Percentiles rank a stretch among this genome's conserved stretches.
Evolutionary conservation across 495 filamentous ascomycete genomes (phyloP).

Genomic region (Lasiosphaeris hirsuta): DNA sequence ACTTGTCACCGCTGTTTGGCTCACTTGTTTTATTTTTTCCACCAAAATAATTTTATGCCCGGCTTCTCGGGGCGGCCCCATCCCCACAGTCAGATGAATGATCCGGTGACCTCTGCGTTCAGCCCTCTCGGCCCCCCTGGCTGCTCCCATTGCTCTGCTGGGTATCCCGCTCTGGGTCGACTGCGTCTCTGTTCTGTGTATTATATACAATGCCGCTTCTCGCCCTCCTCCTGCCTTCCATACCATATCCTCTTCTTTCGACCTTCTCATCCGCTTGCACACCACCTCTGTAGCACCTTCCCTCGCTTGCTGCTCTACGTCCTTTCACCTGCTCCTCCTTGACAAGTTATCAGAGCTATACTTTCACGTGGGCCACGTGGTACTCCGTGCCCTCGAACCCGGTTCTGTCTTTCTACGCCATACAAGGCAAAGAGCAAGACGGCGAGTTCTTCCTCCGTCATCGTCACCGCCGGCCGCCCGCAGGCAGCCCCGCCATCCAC

Average conservation of each 20-base stretch:
- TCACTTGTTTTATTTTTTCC: conserved; percentile 18
- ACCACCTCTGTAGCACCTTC: not conserved
- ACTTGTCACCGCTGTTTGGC: conserved; percentile 36
- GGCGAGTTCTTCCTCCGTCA: not conserved
- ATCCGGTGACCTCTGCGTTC: conserved; percentile 35
- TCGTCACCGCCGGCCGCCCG: not conserved
- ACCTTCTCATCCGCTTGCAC: not conserved
- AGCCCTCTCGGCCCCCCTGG: conserved; percentile 29
- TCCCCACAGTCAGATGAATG: conserved; percentile 38
- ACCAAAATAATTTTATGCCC: conserved; percentile 24
- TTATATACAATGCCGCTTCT: conserved; percentile 10
- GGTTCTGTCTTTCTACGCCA: not conserved
- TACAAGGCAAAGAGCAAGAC: not conserved
- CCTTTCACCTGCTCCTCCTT: no score
- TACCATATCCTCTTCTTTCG: conserved; percentile 7
- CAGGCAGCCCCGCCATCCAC: not conserved
- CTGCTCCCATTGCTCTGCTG: conserved; percentile 14
- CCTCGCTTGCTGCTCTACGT: no score
- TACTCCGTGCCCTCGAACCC: not conserved
- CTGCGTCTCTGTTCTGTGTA: conserved; percentile 6
- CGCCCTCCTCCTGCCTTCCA: conserved; percentile 5
- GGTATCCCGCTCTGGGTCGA: conserved; percentile 16
- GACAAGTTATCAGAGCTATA: no score
- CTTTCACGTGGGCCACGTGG: no score
- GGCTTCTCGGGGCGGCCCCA: conserved; percentile 19